Conservation (phyloP, 768 basidiomycete species). For the Floccularia luteovirens region DNA sequence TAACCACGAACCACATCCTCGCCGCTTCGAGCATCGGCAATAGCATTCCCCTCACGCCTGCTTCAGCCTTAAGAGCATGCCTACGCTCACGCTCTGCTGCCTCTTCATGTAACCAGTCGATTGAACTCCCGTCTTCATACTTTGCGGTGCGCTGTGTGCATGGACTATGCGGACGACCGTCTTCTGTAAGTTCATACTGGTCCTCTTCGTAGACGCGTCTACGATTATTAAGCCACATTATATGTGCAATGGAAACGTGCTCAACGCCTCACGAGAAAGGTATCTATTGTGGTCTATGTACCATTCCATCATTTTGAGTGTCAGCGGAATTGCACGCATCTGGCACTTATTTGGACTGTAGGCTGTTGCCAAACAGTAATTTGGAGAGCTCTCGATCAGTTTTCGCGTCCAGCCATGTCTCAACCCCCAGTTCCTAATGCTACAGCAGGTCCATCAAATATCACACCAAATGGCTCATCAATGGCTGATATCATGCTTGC, state of each 20-base stretch:
- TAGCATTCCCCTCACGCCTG: slow-evolving; percentile 49
- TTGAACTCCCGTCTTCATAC: slow-evolving; percentile 55
- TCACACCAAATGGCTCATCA: slow-evolving; percentile 21
- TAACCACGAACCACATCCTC: slow-evolving; percentile 61
- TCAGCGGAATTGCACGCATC: no score
- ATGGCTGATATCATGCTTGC: slow-evolving; percentile 58
- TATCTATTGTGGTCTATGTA: no score
- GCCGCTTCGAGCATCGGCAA: slow-evolving; percentile 48
- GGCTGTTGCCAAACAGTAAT: no score
- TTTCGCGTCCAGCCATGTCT: no score
- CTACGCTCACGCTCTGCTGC: slow-evolving; percentile 51
- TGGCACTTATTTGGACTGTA: no score
- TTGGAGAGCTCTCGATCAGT: no score
- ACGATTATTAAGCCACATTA: slow-evolving; percentile 13
- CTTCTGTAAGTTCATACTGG: slow-evolving; percentile 38
- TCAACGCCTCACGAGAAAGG: no score
- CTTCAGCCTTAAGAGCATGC: slow-evolving; percentile 38
- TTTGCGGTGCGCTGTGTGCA: slow-evolving; percentile 20
- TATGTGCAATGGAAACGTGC: slow-evolving; percentile 18
- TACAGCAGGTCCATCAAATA: not conserved
- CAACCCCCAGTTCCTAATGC: no score
- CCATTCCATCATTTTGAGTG: no score
- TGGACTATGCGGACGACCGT: slow-evolving; percentile 24
- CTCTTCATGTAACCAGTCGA: slow-evolving; percentile 67
- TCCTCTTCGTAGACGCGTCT: slow-evolving; percentile 25